Evolutionary conservation across 345 rosid species (phyloP).

Genomic region (Noccaea bulbosa): DNA sequence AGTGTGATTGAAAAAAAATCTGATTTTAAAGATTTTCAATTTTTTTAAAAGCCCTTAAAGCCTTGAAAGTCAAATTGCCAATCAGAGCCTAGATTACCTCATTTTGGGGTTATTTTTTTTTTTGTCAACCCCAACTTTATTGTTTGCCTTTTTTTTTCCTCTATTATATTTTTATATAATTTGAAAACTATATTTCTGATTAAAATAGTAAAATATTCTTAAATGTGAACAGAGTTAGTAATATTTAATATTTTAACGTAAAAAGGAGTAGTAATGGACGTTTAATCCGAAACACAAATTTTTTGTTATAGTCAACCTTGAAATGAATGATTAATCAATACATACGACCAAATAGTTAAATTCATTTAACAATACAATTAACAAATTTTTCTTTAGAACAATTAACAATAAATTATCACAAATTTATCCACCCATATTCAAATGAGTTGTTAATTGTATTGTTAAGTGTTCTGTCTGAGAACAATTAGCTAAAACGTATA

Average conservation of each 20-base stretch:
- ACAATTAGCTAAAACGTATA: neutral
- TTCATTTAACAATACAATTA: too few relatives aligned
- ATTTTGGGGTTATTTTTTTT: neutral
- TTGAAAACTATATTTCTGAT: neutral
- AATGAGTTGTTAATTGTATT: neutral
- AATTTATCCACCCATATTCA: neutral
- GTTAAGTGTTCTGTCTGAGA: neutral
- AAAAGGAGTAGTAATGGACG: neutral
- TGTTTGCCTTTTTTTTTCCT: neutral
- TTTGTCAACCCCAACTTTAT: conserved; percentile 1
- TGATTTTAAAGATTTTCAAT: too few relatives aligned
- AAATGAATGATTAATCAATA: neutral
- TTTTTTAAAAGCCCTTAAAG: too few relatives aligned
- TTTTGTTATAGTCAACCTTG: too few relatives aligned
- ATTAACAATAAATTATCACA: too few relatives aligned
- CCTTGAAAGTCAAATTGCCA: too few relatives aligned
- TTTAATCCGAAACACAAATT: neutral
- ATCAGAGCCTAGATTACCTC: too few relatives aligned
- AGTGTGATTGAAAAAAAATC: too few relatives aligned
- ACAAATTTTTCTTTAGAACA: too few relatives aligned
- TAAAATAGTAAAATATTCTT: neutral
- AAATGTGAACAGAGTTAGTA: neutral
- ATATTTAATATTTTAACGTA: neutral
- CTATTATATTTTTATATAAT: neutral
- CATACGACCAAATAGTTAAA: neutral